Percentiles rank a stretch among this genome's conserved stretches.
These are phyloP conservation scores for Medicago ruthenica DNA, from an alignment of 306 rosid species.

Conservation along the genomic window DNA sequence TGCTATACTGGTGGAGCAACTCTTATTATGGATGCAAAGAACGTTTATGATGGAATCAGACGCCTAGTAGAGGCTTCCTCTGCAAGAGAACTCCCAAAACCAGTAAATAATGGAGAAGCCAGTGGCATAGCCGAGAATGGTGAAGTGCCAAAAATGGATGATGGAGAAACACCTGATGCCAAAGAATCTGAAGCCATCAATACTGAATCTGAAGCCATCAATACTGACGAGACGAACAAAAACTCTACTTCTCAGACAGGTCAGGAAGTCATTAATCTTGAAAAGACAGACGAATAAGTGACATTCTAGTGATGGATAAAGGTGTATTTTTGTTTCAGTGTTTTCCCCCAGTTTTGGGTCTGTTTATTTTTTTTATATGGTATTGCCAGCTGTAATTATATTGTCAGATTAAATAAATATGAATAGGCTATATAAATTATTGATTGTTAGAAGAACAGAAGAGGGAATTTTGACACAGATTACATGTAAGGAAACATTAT, in stretches of 20 bases:
- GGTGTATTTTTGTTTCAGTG: constrained; percentile 17
- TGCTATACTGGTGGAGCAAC: constrained; percentile 87
- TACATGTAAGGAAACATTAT: constrained; percentile 13
- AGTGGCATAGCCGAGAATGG: constrained; percentile 65
- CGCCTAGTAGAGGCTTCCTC: constrained; percentile 72
- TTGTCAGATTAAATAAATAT: constrained; percentile 11
- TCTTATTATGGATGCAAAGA: constrained; percentile 75
- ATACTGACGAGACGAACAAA: constrained; percentile 49
- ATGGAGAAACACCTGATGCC: constrained; percentile 58
- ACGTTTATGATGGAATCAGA: constrained; percentile 69
- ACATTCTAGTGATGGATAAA: constrained; percentile 34
- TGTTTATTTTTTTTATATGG: constrained; percentile 27
- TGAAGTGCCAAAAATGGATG: constrained; percentile 56
- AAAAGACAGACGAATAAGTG: constrained; percentile 43
- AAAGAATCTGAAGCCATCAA: constrained; percentile 38
- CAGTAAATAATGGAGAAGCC: constrained; percentile 57
- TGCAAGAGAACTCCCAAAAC: constrained; percentile 72
- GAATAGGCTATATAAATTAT: constrained; percentile 34
- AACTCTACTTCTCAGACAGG: constrained; percentile 47
- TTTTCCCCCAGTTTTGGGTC: background rate
- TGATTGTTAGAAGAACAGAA: constrained; percentile 11
- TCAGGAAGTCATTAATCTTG: constrained; percentile 47
- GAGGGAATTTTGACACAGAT: constrained; percentile 41
- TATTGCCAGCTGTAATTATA: constrained; percentile 37
- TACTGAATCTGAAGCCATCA: constrained; percentile 45